A percentile compares a stretch with the other conserved stretches of the same genome.
Evolutionary conservation across 2,329 filamentous ascomycete species (phyloP).

Genomic region (Ascochyta viciae-villosae): DNA sequence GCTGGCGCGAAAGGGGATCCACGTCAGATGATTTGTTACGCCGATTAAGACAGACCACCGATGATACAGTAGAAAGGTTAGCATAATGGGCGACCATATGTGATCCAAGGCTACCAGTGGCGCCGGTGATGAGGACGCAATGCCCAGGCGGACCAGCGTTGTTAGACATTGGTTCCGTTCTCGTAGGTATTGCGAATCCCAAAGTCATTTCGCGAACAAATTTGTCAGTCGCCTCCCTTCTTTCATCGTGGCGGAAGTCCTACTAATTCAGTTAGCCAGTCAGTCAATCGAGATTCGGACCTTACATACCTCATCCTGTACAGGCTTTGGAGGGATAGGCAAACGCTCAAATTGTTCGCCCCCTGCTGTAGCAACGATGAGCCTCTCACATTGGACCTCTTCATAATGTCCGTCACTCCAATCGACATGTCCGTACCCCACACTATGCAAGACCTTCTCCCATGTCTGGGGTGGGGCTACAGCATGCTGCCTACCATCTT

Average conservation of each 20-base stretch:
- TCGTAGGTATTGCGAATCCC: background rate
- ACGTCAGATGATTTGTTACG: constrained; percentile 33
- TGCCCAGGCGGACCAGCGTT: background rate
- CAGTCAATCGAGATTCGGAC: background rate
- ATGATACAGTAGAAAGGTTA: constrained; percentile 33
- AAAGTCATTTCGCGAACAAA: background rate
- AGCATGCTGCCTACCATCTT: constrained; percentile 19
- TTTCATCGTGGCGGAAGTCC: constrained; percentile 3
- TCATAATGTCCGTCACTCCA: constrained; percentile 22
- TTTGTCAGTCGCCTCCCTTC: background rate
- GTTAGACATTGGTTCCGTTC: background rate
- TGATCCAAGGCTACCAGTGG: constrained; percentile 50
- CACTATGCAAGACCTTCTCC: constrained; percentile 15
- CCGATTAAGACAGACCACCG: constrained; percentile 57
- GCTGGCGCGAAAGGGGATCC: constrained; percentile 45
- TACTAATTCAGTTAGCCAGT: constrained; percentile 3
- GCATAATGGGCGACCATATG: constrained; percentile 47
- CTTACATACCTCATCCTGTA: background rate
- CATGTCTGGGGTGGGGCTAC: constrained; percentile 6
- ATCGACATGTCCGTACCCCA: constrained; percentile 18
- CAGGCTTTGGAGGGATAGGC: background rate
- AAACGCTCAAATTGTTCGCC: constrained; percentile 7
- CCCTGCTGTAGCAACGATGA: constrained; percentile 12
- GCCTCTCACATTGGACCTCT: constrained; percentile 6
- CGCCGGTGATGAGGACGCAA: constrained; percentile 50